phyloP scores from a whole-genome alignment of 2,329 filamentous ascomycete genomes.

The Colletotrichum shisoi region DNA sequence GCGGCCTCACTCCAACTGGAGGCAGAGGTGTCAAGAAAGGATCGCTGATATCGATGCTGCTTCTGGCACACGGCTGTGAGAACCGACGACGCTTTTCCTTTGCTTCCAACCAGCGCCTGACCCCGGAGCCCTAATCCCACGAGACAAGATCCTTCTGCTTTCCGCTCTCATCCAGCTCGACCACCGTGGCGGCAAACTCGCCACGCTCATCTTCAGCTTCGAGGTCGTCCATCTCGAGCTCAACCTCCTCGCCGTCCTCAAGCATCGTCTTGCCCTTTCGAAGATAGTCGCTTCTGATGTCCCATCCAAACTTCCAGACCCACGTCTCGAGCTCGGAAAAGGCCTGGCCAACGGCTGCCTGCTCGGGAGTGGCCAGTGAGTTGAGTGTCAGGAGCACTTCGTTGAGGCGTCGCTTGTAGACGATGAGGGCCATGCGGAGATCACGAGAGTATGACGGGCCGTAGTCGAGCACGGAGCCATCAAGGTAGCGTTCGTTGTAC shows the following conservation, averaged over 20 bases:
- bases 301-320: slow-evolving; percentile 62
- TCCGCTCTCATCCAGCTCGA: slow-evolving; percentile 62
- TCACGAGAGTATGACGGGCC: slow-evolving; percentile 46
- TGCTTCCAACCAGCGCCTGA: slow-evolving; percentile 38
- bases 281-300: slow-evolving; percentile 60
- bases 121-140: slow-evolving; percentile 48
- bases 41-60: background rate
- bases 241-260: slow-evolving; percentile 61
- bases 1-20: slow-evolving; percentile 25
- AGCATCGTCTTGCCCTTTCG: slow-evolving; percentile 59
- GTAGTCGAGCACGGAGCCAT: slow-evolving; percentile 55
- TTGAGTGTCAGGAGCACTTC: slow-evolving; percentile 54
- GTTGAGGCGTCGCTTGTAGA: slow-evolving; percentile 63
- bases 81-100: slow-evolving; percentile 28
- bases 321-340: slow-evolving; percentile 60
- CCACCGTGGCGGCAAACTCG: slow-evolving; percentile 62
- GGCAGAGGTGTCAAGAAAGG: slow-evolving; percentile 17
- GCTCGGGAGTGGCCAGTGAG: slow-evolving; percentile 49
- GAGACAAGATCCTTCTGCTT: slow-evolving; percentile 61
- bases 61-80: slow-evolving; percentile 20
- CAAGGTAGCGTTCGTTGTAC: slow-evolving; percentile 60
- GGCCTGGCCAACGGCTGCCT: slow-evolving; percentile 56
- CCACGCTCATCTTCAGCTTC: slow-evolving; percentile 63
- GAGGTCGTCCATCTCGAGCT: slow-evolving; percentile 58
- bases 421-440: slow-evolving; percentile 58